Evolutionary conservation across 768 basidiomycete species (phyloP), one percentile per base, ranked within the genome.

Genomic region (Sporobolomyces pararoseus): DNA sequence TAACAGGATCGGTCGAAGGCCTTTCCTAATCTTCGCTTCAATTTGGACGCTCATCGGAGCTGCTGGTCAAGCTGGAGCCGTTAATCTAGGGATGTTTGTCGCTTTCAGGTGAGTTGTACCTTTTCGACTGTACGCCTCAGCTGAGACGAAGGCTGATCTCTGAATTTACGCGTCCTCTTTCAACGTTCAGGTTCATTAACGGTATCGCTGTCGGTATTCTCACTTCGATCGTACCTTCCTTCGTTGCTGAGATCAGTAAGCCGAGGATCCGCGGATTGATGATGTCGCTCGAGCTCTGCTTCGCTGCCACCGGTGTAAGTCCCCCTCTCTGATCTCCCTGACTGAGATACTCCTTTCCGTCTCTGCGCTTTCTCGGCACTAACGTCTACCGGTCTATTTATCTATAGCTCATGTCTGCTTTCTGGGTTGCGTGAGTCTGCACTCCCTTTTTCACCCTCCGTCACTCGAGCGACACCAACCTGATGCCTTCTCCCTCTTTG

Each of bases 161-260:
- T 51, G 5, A 35, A 16, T 32, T 34, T 37, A 19, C 32, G 12
- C 6, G 14, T 32, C 19, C 46, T 61, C 14, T 19, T 29, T 50
- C 52, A 17, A 3, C 25, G 3, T 37, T 3, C 49, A 66, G 62
- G 23, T 27, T 77, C 27, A 65, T 75, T 62, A 74, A 74, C 63
- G 53, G 53, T 16, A 58, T 58, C 55, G 55, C 55, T n/a, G 55
- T 58, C 55, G 55, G 55, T 23, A 64, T 75, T 35, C 57, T 77
- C 13, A 77, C 76, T 13, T 52, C 60, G 23, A 66, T 73, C 53
- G 75, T 65, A 3, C 68, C 65, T 0, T 31, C 49, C 12, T 65
- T 49, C 35, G 67, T 70, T 47, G 75, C 68, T 23, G 75, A 76
- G 46, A 66, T 76, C 39, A 66, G 75, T 0, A 72, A 72, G 70